Base-by-base conservation (phyloP, 768 basidiomycete genomes). In the Imleria badia region DNA sequence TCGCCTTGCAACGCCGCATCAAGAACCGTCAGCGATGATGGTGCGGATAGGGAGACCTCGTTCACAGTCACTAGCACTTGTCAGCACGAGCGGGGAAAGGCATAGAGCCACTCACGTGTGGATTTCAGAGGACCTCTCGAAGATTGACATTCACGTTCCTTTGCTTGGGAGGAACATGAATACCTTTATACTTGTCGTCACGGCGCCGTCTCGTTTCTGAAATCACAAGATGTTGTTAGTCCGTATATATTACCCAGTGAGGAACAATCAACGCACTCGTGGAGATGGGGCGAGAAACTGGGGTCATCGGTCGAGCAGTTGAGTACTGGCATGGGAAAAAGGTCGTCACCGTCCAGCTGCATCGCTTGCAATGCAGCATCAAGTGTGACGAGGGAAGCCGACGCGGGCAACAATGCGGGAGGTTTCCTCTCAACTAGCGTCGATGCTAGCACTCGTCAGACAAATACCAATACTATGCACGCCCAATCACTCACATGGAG, bases 341-440 rank as follows among this genome's bases (percentile, higher is more conserved):
- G 50, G 41, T 47, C 38, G 23, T 59, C 47, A 3, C 20, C 41
- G 8, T 52, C 41, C 3, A 23, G n/a, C 14, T 33, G 19, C 51
- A 48, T 60, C 26, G 26, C 43, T 44, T 53, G 42, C 19, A 63
- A 40, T 4, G 57, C 49, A 7, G 40, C 51, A 36, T 66, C 63
- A 20, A 66, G 51, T 17, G 47, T 19, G 26, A 22, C 39, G 3
- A 66, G 22, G 9, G 64, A 64, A 40, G 47, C 54, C 17, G 63
- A 66, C 22, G 48, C 19, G 5, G 51, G 22, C 8, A 60, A 38
- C 5, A 22, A 26, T n/a, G 35, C 14, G 14, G 33, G n/a, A 23
- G 33, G 2, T 20, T 22, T 39, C 39, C 33, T 48, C 45, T 43
- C 40, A n/a, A 56, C 40, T 26, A 17, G 17, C 31, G 13, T 46